phyloP scores from a whole-genome alignment of 2,329 filamentous ascomycete species.

The Trichoderma sp. region DNA sequence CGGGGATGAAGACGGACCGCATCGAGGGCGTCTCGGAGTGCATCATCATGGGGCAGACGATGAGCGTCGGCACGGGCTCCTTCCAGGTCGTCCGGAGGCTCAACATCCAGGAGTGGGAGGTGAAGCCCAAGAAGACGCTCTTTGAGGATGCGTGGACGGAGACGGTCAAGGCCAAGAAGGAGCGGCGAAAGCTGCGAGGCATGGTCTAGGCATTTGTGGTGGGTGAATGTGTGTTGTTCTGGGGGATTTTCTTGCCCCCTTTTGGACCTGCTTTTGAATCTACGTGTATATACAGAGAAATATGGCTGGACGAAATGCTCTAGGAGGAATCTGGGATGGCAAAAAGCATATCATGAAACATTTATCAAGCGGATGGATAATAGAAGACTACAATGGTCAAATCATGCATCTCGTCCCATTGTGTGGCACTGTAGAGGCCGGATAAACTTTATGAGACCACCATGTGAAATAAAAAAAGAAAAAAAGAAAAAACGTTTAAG shows the following conservation, averaged over 20 bases:
- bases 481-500: background rate
- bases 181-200: conserved; percentile 17
- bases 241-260: no score
- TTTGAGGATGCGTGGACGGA: conserved; percentile 71
- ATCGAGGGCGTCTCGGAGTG: conserved; percentile 95
- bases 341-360: no score
- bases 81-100: conserved; percentile 85
- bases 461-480: no score
- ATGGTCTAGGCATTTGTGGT: background rate
- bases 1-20: conserved; percentile 85
- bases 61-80: conserved; percentile 86
- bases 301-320: no score
- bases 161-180: conserved; percentile 26
- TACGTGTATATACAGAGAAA: no score
- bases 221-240: background rate
- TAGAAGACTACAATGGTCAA: no score
- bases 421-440: no score
- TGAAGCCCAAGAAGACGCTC: conserved; percentile 61
- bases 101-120: conserved; percentile 63
- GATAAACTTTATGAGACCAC: background rate
- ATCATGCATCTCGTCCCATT: no score
- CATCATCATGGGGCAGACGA: conserved; percentile 97
- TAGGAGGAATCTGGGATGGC: no score
- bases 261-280: no score
- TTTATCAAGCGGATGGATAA: no score